A percentile compares a stretch with the other conserved stretches of the same genome.
Evolutionary conservation across 805 yeast genomes (phyloP).

Genomic region (Candida gorgasii): DNA sequence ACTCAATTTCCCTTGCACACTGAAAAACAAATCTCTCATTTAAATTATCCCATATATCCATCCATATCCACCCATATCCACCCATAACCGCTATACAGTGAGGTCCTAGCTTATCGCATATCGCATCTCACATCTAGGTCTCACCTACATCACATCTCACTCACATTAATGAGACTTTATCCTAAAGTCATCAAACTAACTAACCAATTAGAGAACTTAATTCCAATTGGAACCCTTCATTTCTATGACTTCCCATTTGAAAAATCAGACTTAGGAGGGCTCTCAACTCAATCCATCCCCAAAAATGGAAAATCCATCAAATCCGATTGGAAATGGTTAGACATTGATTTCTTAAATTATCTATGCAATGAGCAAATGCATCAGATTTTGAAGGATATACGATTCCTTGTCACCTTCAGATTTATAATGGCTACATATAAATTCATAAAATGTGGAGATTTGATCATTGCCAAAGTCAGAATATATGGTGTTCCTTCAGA

Average conservation of each 20-base stretch:
- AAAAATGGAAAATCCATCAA: slow-evolving; percentile 17
- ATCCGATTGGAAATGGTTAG: slow-evolving; percentile 57
- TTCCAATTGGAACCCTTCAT: slow-evolving; percentile 53
- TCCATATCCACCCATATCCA: too few relatives aligned
- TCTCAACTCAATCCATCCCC: slow-evolving; percentile 10
- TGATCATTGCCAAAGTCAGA: slow-evolving; percentile 35
- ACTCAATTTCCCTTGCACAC: too few relatives aligned
- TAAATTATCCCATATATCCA: too few relatives aligned
- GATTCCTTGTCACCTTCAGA: slow-evolving; percentile 44
- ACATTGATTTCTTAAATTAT: slow-evolving; percentile 38
- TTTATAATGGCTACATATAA: slow-evolving; percentile 48
- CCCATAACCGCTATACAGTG: too few relatives aligned
- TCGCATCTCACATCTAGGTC: too few relatives aligned
- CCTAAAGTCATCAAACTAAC: slow-evolving; percentile 24
- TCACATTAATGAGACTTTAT: slow-evolving; percentile 4
- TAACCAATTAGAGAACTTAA: slow-evolving; percentile 39
- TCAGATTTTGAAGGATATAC: slow-evolving; percentile 36
- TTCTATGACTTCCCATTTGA: slow-evolving; percentile 44
- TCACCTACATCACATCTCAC: neutral
- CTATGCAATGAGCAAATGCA: slow-evolving; percentile 19
- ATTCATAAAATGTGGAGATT: slow-evolving; percentile 14
- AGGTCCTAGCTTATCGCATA: too few relatives aligned
- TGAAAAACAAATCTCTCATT: too few relatives aligned
- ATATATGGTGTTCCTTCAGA: slow-evolving; percentile 53
- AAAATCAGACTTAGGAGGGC: slow-evolving; percentile 33